A percentile compares a stretch with the other conserved stretches of the same genome.
Conservation (phyloP, 2,329 filamentous ascomycete genomes). For the Rasamsonia emersonii region DNA sequence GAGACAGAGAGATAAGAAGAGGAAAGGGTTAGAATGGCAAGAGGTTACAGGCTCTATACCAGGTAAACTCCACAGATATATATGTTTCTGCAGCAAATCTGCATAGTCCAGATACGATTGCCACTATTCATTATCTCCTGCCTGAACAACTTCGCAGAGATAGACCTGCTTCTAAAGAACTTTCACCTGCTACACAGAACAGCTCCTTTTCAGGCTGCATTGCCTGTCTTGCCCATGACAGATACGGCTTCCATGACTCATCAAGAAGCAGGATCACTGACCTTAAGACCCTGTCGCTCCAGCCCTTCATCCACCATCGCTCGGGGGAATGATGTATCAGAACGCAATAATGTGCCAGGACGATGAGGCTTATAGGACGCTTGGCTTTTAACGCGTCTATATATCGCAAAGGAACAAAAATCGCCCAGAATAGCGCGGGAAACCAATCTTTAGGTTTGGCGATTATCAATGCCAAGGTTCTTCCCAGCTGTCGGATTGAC, state of each 20-base stretch:
- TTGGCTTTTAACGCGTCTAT: conserved; percentile 3
- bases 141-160: too few relatives aligned
- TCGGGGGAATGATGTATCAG: conserved; percentile 4
- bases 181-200: too few relatives aligned
- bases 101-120: too few relatives aligned
- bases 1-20: too few relatives aligned
- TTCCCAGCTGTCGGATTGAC: conserved; percentile 4
- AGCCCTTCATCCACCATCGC: conserved; percentile 8
- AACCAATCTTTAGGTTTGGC: conserved; percentile 4
- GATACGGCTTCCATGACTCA: conserved; percentile 3
- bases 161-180: too few relatives aligned
- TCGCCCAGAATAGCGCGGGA: conserved; percentile 5
- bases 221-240: conserved; percentile 5
- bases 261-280: conserved; percentile 5
- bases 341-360: conserved; percentile 6
- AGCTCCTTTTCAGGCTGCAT: too few relatives aligned
- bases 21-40: too few relatives aligned
- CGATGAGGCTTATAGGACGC: conserved; percentile 4
- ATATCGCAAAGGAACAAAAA: conserved; percentile 2
- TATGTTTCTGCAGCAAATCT: too few relatives aligned
- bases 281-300: conserved; percentile 6
- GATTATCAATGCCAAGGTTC: conserved; percentile 3
- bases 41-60: too few relatives aligned
- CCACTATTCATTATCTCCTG: too few relatives aligned
- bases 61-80: too few relatives aligned